Percentiles rank a stretch among this genome's conserved stretches.
phyloP scores from a whole-genome alignment of 768 basidiomycete species.

The Arthromyces matolae region DNA sequence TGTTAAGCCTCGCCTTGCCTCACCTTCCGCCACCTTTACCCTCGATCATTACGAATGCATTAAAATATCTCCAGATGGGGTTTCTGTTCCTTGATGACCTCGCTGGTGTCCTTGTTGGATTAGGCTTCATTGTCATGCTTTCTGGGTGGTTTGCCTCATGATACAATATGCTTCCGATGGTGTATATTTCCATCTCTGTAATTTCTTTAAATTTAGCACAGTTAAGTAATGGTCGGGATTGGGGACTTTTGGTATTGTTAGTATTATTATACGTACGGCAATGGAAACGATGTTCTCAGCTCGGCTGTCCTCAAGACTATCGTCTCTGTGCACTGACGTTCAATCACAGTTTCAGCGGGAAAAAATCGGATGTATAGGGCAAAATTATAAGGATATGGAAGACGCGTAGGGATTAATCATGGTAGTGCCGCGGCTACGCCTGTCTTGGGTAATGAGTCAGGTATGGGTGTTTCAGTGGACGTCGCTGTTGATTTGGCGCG shows the following conservation, averaged over 20 bases:
- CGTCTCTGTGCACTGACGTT: too few relatives aligned
- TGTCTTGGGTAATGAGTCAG: constrained; percentile 14
- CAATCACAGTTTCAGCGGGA: too few relatives aligned
- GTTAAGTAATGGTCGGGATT: too few relatives aligned
- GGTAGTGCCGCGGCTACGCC: constrained; percentile 26
- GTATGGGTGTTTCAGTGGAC: constrained; percentile 8
- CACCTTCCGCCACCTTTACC: constrained; percentile 65
- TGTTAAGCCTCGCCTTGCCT: constrained; percentile 58
- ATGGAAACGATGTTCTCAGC: too few relatives aligned
- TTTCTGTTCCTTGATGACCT: constrained; percentile 69
- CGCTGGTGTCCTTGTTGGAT: constrained; percentile 62
- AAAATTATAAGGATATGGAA: too few relatives aligned
- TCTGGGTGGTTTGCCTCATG: constrained; percentile 41
- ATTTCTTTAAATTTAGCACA: too few relatives aligned
- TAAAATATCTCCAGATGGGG: constrained; percentile 70
- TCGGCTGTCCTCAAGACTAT: too few relatives aligned
- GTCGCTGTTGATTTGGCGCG: not conserved
- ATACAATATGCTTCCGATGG: constrained; percentile 8
- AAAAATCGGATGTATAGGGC: too few relatives aligned
- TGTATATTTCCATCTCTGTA: not conserved
- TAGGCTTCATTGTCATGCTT: constrained; percentile 61
- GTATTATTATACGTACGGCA: too few relatives aligned
- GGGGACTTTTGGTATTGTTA: too few relatives aligned
- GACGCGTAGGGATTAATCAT: constrained; percentile 3
- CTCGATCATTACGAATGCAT: constrained; percentile 53